phyloP scores from a whole-genome alignment of 139 green algal genomes.

The Volvox africanus region DNA sequence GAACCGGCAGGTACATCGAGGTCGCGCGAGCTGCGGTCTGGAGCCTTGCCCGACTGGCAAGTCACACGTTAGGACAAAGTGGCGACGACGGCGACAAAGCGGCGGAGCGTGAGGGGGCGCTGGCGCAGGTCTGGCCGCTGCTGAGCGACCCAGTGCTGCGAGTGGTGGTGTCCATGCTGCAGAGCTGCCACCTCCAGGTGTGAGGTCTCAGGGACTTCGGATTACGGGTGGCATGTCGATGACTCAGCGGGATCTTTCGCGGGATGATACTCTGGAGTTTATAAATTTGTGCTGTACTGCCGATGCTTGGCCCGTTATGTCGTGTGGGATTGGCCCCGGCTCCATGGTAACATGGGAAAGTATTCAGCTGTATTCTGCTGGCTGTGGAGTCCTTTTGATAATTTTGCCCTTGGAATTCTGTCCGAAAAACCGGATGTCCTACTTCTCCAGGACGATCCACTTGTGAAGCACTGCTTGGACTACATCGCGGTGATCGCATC shows the following conservation, averaged over 20 bases:
- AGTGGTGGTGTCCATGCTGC: slow-evolving; percentile 55
- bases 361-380: too few relatives aligned
- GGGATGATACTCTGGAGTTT: too few relatives aligned
- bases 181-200: slow-evolving; percentile 55
- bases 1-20: slow-evolving; percentile 53
- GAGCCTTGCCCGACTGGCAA: slow-evolving; percentile 49
- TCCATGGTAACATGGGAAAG: too few relatives aligned
- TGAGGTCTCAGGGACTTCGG: neutral
- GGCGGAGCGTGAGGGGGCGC: neutral
- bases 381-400: too few relatives aligned
- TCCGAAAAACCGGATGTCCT: neutral
- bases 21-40: slow-evolving; percentile 58
- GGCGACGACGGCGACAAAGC: too few relatives aligned
- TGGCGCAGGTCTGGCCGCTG: slow-evolving; percentile 50
- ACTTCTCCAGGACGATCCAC: slow-evolving; percentile 50
- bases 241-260: too few relatives aligned
- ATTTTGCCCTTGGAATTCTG: too few relatives aligned
- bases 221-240: too few relatives aligned
- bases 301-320: too few relatives aligned
- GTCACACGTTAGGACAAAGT: neutral
- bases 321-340: too few relatives aligned
- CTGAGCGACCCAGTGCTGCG: slow-evolving; percentile 46
- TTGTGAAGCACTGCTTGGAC: slow-evolving; percentile 61
- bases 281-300: too few relatives aligned
- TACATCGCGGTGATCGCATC: slow-evolving; percentile 54